phyloP scores from a whole-genome alignment of 805 yeast species.

The Myxozyma kluyveri region DNA sequence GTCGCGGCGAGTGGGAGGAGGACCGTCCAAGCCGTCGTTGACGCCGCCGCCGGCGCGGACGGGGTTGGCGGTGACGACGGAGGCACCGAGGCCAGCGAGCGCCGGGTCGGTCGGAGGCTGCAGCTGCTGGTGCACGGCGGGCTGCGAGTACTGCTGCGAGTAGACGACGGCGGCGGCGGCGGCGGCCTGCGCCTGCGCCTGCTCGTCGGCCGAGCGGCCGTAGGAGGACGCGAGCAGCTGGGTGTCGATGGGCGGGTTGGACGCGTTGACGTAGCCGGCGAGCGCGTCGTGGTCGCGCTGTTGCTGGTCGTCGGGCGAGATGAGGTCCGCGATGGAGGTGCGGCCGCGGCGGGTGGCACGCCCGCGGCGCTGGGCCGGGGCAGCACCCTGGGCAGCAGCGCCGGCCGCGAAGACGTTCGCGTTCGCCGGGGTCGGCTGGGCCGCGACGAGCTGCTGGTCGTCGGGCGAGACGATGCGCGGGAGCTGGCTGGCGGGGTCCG shows the following conservation, averaged over 20 bases:
- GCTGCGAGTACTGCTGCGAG: conserved; percentile 5
- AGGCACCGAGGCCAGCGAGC: conserved; percentile 19
- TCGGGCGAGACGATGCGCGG: conserved; percentile 28
- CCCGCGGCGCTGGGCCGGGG: background rate
- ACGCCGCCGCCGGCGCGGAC: conserved; percentile 26
- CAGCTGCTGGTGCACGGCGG: conserved; percentile 13
- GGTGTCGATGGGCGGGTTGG: conserved; percentile 30
- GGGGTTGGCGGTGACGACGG: conserved; percentile 22
- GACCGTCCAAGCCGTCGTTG: conserved; percentile 4
- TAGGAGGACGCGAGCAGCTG: conserved; percentile 26
- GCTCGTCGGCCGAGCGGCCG: conserved; percentile 13
- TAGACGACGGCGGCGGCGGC: conserved; percentile 16
- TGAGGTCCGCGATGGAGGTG: conserved; percentile 28
- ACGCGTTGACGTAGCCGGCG: conserved; percentile 17
- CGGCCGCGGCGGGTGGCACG: conserved; percentile 14
- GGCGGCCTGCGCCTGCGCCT: conserved; percentile 17
- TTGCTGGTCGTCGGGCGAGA: conserved; percentile 20
- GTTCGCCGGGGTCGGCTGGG: background rate
- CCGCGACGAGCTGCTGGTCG: conserved; percentile 10
- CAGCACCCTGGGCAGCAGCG: conserved; percentile 8
- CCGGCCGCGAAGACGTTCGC: conserved; percentile 12
- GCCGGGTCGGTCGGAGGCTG: conserved; percentile 28
- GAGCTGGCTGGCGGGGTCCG: conserved; percentile 14
- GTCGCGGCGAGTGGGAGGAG: conserved; percentile 16
- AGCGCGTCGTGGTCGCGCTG: conserved; percentile 13